Base-by-base conservation (phyloP, 768 basidiomycete species). In the Pulveroboletus sp. region DNA sequence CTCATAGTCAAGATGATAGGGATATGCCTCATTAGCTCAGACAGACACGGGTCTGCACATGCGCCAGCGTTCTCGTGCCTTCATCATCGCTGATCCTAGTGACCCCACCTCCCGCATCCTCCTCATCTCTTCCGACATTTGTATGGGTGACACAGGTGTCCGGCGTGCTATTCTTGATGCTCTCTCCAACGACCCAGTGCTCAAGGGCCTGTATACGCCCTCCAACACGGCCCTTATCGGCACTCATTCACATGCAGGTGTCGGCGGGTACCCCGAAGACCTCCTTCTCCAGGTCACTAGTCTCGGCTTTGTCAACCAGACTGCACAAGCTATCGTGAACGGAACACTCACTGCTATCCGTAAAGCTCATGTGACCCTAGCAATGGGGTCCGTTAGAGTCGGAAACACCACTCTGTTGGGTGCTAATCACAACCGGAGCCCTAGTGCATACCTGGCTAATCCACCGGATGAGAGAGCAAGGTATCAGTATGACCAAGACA, bases 81-180 rank as follows among this genome's bases (percentile, higher is more conserved):
- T 82, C 61, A 85, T 90, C 51, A 68, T 90, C 16, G 86, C 84
- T 68, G 79, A 22, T 59, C 77, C 38, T 24, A 47, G 30, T 4
- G 47, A 61, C 22, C 47, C 50, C 4, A 66, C 73, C 11, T 79
- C 85, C 56, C 76, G 85, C 40, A 60, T 89, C 39, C 80, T 89
- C 20, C 86, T 87, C 62, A 81, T 89, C 65, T 89, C 88, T 56
- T 76, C 86, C n/a, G 88, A 91, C 62, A 87, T 89, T 43, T 85
- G 81, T 35, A 88, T 89, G 84, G 88, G 88, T 11, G 89, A 89
- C 65, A 81, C 79, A 3, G 88, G 86, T 22, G 70, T 88, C 31
- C 82, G 87, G 27, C 80, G 86, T 23, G 77, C 80, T 13, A 81
- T 91, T 56, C 76, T 90, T 24, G 62, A 73, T 5, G 68, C 76